Base-by-base conservation (phyloP, 2,329 filamentous ascomycete species). In the Trichoderma atrobrunneum region DNA sequence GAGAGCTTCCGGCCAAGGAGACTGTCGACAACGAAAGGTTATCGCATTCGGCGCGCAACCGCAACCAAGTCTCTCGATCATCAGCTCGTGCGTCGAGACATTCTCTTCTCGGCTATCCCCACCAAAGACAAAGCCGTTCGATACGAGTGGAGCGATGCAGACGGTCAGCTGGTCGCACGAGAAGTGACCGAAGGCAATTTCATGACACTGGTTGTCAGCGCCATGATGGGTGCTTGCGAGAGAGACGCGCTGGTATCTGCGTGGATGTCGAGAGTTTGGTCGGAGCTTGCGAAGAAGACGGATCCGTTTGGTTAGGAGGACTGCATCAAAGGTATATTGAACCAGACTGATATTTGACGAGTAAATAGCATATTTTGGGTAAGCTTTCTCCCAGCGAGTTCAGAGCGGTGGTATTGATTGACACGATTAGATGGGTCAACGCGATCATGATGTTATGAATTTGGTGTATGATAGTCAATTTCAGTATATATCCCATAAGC, bases 401-500 rank as follows among this genome's bases (percentile, higher is more conserved):
- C 32, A 24, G 60, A 14, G 21, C 26, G 7, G 48, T n/a, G n/a
- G 26, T 34, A 24, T 26, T 48, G 18, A 24, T 26, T 48, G 18
- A 61, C 36, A 69, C 39, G 26, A 48, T 14, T 12, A 54, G 39
- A n/a, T 14, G 14, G 24, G 26, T 39, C 7, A 11, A 62, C 39
- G 48, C 30, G 39, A 26, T 54, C 30, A 36, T 32, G 36, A 62
- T 62, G n/a, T 36, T n/a, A 64, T 67, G 62, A 36, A 51, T 43
- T 67, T 59, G 32, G 36, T 62, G 65, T 72, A 63, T 43, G 32
- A 69, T 32, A 61, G 34, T 28, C 10, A 48, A 14, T 68, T 28
- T 84, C 77, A 95, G 80, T 96, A 99, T 72, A 98, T 90, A 83
- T 98, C 93, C 96, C 96, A 99, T 76, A 99, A 84, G 79, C 94